Percentiles rank a stretch among this genome's conserved stretches.
These are phyloP conservation scores for Actinomortierella ambigua DNA, from an alignment of 371 early-diverging fungal genomes.

Conservation along the genomic window DNA sequence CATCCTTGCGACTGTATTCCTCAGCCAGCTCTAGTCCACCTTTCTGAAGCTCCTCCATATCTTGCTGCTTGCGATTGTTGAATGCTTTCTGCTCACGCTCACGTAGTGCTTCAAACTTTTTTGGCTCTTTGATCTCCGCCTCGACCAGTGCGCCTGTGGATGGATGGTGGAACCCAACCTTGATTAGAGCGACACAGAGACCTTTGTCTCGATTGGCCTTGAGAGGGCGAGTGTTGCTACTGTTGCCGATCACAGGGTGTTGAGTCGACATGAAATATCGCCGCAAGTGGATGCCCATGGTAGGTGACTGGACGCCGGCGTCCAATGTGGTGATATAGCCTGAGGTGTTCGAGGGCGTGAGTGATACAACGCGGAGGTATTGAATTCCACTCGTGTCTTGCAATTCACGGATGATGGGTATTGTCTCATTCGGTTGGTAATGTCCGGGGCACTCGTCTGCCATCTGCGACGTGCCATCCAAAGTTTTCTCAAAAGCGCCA, in stretches of 20 bases:
- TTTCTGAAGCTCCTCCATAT: conserved; percentile 52
- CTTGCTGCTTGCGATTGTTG: conserved; percentile 51
- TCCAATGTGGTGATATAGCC: conserved; percentile 51
- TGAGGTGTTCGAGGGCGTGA: conserved; percentile 56
- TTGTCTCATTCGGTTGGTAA: neutral
- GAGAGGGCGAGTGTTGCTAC: conserved; percentile 57
- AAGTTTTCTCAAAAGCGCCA: conserved; percentile 30
- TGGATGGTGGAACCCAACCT: conserved; percentile 55
- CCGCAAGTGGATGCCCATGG: conserved; percentile 47
- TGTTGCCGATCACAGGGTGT: conserved; percentile 70
- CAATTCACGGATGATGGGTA: conserved; percentile 9
- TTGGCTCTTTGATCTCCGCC: conserved; percentile 47
- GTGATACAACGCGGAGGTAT: conserved; percentile 31
- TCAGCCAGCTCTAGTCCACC: conserved; percentile 39
- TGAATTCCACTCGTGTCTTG: conserved; percentile 13
- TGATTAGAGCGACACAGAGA: conserved; percentile 54
- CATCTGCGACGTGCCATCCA: too few species aligned
- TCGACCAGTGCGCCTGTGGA: conserved; percentile 15
- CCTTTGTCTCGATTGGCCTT: conserved; percentile 71
- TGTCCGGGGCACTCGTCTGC: too few species aligned
- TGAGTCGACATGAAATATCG: conserved; percentile 45
- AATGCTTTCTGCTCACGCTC: conserved; percentile 66
- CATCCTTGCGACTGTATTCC: conserved; percentile 44
- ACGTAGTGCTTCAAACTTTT: conserved; percentile 56
- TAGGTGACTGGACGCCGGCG: conserved; percentile 45